These are phyloP conservation scores for Saccharomycopsis fibuligera DNA, from an alignment of 805 yeast genomes.

Conservation along the genomic window DNA sequence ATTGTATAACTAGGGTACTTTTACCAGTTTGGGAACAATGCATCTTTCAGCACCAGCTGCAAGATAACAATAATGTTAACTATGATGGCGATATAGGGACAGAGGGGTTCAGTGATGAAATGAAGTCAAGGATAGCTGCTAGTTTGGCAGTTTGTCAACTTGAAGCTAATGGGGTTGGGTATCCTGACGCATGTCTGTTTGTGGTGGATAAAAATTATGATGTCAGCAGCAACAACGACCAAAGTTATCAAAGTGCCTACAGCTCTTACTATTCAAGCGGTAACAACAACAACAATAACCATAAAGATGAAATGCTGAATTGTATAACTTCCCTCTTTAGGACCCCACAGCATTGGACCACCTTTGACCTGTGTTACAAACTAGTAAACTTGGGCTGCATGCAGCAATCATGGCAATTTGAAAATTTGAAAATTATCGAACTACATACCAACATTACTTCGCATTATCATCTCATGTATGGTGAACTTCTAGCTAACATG, in stretches of 20 bases:
- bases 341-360: slow-evolving; percentile 20
- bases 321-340: slow-evolving; percentile 4
- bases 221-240: not conserved
- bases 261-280: not conserved
- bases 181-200: slow-evolving; percentile 1
- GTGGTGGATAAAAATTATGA: slow-evolving; percentile 2
- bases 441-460: slow-evolving; percentile 10
- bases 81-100: no score
- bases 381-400: slow-evolving; percentile 12
- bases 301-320: not conserved
- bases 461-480: slow-evolving; percentile 1
- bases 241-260: not conserved
- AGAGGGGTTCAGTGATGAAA: no score
- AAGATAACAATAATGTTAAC: no score
- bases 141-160: slow-evolving; percentile 11
- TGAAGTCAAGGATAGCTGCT: no score
- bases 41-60: no score
- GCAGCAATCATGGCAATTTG: slow-evolving; percentile 7
- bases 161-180: not conserved
- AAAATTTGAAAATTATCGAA: slow-evolving; percentile 9
- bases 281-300: not conserved
- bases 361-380: slow-evolving; percentile 18
- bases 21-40: no score
- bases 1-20: no score
- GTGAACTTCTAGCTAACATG: no score